phyloP scores from a whole-genome alignment of 805 yeast genomes.

The Zygosaccharomyces lentus region DNA sequence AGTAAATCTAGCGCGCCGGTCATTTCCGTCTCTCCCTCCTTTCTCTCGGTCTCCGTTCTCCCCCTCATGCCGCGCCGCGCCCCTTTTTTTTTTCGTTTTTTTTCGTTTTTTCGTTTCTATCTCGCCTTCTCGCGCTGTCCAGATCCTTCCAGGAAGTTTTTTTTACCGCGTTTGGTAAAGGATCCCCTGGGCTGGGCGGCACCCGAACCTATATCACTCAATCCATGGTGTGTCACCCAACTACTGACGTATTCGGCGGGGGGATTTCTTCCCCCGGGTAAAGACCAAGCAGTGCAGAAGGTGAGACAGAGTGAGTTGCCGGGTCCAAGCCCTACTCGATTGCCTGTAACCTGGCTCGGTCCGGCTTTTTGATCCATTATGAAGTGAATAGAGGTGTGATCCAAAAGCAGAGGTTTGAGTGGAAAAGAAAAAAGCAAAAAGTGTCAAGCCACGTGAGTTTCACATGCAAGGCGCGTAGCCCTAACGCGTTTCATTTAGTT shows the following conservation, averaged over 20 bases:
- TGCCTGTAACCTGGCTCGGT: not conserved
- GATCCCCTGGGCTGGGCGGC: constrained; percentile 5
- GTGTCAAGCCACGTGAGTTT: not conserved
- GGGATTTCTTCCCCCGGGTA: no score
- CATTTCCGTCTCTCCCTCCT: not conserved
- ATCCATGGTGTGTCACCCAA: not conserved
- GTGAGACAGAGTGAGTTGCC: not conserved
- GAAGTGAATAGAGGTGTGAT: not conserved
- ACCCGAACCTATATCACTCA: not conserved
- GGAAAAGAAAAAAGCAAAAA: not conserved
- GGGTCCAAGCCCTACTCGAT: not conserved
- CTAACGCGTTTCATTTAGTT: not conserved
- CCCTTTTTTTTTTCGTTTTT: not conserved
- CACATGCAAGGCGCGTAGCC: not conserved
- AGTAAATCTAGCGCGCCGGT: constrained; percentile 5
- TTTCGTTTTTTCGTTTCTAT: not conserved
- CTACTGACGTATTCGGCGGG: not conserved
- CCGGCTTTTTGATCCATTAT: not conserved
- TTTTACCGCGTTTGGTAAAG: not conserved
- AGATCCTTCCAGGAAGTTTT: not conserved
- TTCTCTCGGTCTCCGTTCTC: no score
- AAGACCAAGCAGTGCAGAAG: no score
- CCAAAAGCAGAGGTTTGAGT: not conserved
- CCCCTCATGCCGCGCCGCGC: not conserved
- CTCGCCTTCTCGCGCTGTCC: not conserved